Conservation (phyloP, 345 rosid genomes). For the Luvunga scandens region DNA sequence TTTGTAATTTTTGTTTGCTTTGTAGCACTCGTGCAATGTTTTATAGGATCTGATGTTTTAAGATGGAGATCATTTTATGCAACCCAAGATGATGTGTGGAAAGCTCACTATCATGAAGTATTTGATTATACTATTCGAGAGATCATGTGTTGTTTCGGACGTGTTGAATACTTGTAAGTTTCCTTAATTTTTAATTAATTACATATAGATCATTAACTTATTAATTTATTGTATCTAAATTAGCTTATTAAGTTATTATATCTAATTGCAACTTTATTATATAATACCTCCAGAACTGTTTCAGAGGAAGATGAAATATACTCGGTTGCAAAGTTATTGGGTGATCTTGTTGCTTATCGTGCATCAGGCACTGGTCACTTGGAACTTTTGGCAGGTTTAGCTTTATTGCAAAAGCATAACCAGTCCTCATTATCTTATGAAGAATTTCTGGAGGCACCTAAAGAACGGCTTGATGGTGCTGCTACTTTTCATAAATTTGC, state of each 20-base stretch:
- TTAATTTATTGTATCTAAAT: neutral
- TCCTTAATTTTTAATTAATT: neutral
- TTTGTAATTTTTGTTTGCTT: conserved; percentile 48
- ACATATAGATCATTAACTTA: too few species aligned
- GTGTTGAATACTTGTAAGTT: conserved; percentile 68
- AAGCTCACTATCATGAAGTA: conserved; percentile 86
- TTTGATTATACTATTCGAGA: conserved; percentile 97
- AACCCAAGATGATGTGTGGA: conserved; percentile 88
- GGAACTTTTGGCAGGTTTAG: conserved; percentile 90
- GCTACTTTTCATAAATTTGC: conserved; percentile 73
- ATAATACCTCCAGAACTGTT: conserved; percentile 44
- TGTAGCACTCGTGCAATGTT: conserved; percentile 66
- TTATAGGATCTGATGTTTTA: conserved; percentile 71
- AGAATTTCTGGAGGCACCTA: conserved; percentile 55
- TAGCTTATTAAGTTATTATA: neutral
- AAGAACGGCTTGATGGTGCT: conserved; percentile 58
- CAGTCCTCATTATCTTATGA: conserved; percentile 40
- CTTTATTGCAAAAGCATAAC: conserved; percentile 65
- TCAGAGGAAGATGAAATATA: conserved; percentile 85
- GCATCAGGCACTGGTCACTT: conserved; percentile 93
- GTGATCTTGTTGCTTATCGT: conserved; percentile 91
- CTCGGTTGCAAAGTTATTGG: conserved; percentile 77
- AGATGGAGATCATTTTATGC: conserved; percentile 86
- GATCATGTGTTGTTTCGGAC: conserved; percentile 89
- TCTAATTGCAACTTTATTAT: neutral